A percentile compares a stretch with the other conserved stretches of the same genome.
phyloP scores from a whole-genome alignment of 2,329 filamentous ascomycete genomes.

The Aspergillus fischeri region DNA sequence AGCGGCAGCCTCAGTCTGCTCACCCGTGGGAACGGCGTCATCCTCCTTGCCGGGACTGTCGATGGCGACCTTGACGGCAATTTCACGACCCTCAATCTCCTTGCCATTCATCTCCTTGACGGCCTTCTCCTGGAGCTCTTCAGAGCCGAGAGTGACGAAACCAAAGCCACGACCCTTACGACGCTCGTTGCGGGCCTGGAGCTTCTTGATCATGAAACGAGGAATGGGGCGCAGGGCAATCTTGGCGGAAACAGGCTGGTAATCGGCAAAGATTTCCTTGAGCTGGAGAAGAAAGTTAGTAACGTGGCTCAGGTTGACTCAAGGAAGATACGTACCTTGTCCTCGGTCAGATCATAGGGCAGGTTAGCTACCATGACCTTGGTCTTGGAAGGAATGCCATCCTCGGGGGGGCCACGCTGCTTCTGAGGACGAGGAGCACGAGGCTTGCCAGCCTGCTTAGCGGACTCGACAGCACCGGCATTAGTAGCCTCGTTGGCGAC shows the following conservation, averaged over 20 bases:
- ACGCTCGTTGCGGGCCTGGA: slow-evolving; percentile 93
- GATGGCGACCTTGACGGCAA: slow-evolving; percentile 99
- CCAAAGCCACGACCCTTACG: slow-evolving; percentile 99
- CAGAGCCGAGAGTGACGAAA: slow-evolving; percentile 91
- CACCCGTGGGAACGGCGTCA: slow-evolving; percentile 55
- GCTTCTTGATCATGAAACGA: slow-evolving; percentile 99
- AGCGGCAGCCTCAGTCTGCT: slow-evolving; percentile 33
- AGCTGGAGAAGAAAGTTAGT: slow-evolving; percentile 57
- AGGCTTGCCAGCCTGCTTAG: slow-evolving; percentile 36
- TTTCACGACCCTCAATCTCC: slow-evolving; percentile 97
- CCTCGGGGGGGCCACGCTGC: slow-evolving; percentile 93
- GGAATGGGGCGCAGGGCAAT: slow-evolving; percentile 97
- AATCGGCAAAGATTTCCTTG: slow-evolving; percentile 92
- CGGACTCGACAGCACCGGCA: slow-evolving; percentile 37
- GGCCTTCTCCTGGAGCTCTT: slow-evolving; percentile 96
- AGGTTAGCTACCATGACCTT: slow-evolving; percentile 99
- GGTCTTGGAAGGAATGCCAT: slow-evolving; percentile 96
- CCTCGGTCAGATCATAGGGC: slow-evolving; percentile 95
- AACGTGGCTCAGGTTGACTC: background rate
- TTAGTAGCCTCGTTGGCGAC: slow-evolving; percentile 34
- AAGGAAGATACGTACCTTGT: slow-evolving; percentile 63
- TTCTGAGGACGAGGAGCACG: slow-evolving; percentile 56
- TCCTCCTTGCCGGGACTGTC: slow-evolving; percentile 99
- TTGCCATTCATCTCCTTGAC: slow-evolving; percentile 98
- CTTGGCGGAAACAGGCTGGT: slow-evolving; percentile 91